These are phyloP conservation scores for Metschnikowia lunata DNA, from an alignment of 805 yeast species.

Conservation along the genomic window DNA sequence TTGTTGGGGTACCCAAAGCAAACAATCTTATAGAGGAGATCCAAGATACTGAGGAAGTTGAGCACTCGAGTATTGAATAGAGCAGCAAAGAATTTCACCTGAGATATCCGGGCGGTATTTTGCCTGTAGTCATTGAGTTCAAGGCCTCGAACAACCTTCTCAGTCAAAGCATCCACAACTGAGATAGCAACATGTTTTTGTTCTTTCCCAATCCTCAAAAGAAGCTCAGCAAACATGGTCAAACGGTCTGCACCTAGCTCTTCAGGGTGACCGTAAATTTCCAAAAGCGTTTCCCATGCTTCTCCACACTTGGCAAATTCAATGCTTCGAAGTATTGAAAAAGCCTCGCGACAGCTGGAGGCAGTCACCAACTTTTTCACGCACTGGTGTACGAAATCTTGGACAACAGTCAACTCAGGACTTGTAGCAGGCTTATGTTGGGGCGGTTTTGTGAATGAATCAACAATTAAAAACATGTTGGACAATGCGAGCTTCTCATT, in stretches of 20 bases:
- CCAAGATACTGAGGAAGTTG: conserved; percentile 42
- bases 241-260: conserved; percentile 56
- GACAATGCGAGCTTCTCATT: conserved; percentile 58
- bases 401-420: conserved; percentile 3
- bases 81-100: conserved; percentile 56
- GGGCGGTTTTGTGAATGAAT: conserved; percentile 33
- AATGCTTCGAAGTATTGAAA: conserved; percentile 22
- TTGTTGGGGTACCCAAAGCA: conserved; percentile 63
- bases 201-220: conserved; percentile 26
- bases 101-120: conserved; percentile 59
- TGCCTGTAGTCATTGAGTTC: conserved; percentile 58
- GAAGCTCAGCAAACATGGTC: conserved; percentile 43
- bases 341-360: neutral
- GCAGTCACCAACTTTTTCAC: conserved; percentile 8
- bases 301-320: conserved; percentile 44
- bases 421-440: neutral
- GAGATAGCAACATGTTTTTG: conserved; percentile 39
- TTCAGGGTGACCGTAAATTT: conserved; percentile 56
- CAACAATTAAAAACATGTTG: conserved; percentile 48
- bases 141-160: conserved; percentile 59
- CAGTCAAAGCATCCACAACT: conserved; percentile 61
- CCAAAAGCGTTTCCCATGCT: conserved; percentile 27
- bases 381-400: conserved; percentile 15
- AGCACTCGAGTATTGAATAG: conserved; percentile 48
- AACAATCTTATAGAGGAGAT: conserved; percentile 51